phyloP scores from a whole-genome alignment of 1,284 basidiomycete species.

The Puccinia hordei region DNA sequence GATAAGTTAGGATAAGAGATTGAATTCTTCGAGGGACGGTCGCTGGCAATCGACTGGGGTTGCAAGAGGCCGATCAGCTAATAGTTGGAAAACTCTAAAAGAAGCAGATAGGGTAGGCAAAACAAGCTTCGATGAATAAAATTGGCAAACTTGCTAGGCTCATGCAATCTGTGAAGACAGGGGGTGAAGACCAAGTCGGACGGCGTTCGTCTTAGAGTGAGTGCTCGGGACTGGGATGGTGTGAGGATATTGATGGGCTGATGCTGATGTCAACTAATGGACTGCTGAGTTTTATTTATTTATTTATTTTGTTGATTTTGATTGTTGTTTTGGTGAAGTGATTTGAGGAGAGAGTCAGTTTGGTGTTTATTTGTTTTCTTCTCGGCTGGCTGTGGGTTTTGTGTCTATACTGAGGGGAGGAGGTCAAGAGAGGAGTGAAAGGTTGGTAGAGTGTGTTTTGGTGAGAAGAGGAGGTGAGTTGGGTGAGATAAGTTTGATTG shows the following conservation, averaged over 20 bases:
- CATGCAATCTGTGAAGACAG: conserved; percentile 7
- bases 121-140: conserved; percentile 9
- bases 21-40: neutral
- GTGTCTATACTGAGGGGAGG: neutral
- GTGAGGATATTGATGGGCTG: neutral
- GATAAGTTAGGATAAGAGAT: neutral
- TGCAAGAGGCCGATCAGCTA: conserved; percentile 7
- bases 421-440: neutral
- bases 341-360: neutral
- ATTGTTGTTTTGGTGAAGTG: neutral
- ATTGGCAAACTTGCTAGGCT: conserved; percentile 1
- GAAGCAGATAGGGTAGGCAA: neutral
- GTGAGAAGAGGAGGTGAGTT: too few relatives aligned
- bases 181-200: neutral
- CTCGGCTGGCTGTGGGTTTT: too few relatives aligned
- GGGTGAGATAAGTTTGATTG: too few relatives aligned
- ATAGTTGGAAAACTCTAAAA: conserved; percentile 10
- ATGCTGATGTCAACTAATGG: neutral
- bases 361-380: neutral
- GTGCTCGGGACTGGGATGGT: neutral
- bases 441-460: too few relatives aligned
- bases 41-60: conserved; percentile 1
- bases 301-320: too few relatives aligned
- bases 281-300: neutral
- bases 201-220: neutral